Evolutionary conservation across 2,329 filamentous ascomycete species (phyloP).

Genomic region (Xylaria multiplex): DNA sequence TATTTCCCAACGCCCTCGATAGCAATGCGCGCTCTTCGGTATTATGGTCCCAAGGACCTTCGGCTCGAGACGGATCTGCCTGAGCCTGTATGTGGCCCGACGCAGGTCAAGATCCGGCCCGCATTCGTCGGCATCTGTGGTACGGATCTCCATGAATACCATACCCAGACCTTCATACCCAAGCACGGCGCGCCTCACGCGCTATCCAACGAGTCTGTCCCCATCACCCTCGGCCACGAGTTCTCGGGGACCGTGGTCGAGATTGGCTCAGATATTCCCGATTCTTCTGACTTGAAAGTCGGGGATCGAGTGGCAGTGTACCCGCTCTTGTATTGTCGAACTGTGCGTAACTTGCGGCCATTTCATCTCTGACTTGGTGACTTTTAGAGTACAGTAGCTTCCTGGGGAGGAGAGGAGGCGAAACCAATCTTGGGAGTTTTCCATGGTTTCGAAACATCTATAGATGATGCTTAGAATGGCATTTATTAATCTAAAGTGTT

Average conservation of each 20-base stretch:
- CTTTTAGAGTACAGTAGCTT: neutral
- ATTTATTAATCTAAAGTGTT: neutral
- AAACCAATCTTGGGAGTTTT: neutral
- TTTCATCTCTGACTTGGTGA: neutral
- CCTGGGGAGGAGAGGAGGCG: too few species aligned
- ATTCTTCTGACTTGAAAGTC: conserved; percentile 53
- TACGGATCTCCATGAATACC: conserved; percentile 50
- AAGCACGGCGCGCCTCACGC: conserved; percentile 58
- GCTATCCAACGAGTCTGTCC: conserved; percentile 65
- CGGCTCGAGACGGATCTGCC: conserved; percentile 37
- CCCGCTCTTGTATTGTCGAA: conserved; percentile 67
- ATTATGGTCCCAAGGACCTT: conserved; percentile 40
- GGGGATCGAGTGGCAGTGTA: conserved; percentile 69
- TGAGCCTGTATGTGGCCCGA: conserved; percentile 40
- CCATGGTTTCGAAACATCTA: neutral
- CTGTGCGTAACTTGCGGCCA: conserved; percentile 23
- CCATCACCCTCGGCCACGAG: conserved; percentile 72
- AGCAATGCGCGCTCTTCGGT: conserved; percentile 40
- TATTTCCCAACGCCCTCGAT: neutral
- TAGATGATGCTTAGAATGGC: neutral
- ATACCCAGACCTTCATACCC: conserved; percentile 47
- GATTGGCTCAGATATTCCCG: conserved; percentile 62
- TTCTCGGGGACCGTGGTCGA: conserved; percentile 69
- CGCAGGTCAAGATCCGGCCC: conserved; percentile 44
- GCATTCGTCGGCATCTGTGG: conserved; percentile 51